Evolutionary conservation across 2,329 filamentous ascomycete species (phyloP).

Genomic region (Fusarium cyanostomum): DNA sequence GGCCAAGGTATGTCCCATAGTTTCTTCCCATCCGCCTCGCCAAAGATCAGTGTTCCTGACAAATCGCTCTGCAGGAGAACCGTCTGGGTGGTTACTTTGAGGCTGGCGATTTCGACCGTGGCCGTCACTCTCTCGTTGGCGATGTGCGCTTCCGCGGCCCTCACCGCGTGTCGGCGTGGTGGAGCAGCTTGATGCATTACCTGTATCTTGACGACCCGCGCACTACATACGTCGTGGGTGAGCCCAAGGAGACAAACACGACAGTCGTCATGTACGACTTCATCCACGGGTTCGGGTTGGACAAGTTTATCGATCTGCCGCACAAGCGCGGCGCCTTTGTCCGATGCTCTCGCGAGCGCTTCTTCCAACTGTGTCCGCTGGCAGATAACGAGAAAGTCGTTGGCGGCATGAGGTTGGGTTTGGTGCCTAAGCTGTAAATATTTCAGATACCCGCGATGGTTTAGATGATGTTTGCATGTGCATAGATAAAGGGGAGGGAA

Average conservation of each 20-base stretch:
- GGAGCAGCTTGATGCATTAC: slow-evolving; percentile 70
- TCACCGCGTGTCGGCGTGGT: slow-evolving; percentile 69
- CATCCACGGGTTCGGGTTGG: slow-evolving; percentile 75
- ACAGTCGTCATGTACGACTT: slow-evolving; percentile 80
- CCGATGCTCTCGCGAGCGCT: slow-evolving; percentile 71
- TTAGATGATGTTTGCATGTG: slow-evolving; percentile 3
- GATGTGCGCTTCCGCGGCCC: slow-evolving; percentile 68
- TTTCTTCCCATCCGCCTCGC: background rate
- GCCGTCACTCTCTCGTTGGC: slow-evolving; percentile 67
- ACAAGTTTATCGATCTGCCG: slow-evolving; percentile 77
- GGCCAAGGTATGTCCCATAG: slow-evolving; percentile 61
- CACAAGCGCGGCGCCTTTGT: slow-evolving; percentile 77
- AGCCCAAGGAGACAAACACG: slow-evolving; percentile 76
- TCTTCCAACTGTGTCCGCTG: slow-evolving; percentile 74
- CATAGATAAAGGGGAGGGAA: background rate
- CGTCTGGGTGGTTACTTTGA: slow-evolving; percentile 65
- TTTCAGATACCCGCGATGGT: slow-evolving; percentile 1
- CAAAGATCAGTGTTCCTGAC: slow-evolving; percentile 2
- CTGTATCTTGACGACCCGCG: slow-evolving; percentile 69
- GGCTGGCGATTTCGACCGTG: slow-evolving; percentile 65
- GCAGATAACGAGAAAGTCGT: slow-evolving; percentile 65
- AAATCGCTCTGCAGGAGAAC: slow-evolving; percentile 56
- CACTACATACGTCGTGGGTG: slow-evolving; percentile 68
- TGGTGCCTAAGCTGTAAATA: slow-evolving; percentile 63
- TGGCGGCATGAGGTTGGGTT: slow-evolving; percentile 61